Evolutionary conservation across 1,284 basidiomycete genomes (phyloP).

Genomic region (Trichosporon inkin): DNA sequence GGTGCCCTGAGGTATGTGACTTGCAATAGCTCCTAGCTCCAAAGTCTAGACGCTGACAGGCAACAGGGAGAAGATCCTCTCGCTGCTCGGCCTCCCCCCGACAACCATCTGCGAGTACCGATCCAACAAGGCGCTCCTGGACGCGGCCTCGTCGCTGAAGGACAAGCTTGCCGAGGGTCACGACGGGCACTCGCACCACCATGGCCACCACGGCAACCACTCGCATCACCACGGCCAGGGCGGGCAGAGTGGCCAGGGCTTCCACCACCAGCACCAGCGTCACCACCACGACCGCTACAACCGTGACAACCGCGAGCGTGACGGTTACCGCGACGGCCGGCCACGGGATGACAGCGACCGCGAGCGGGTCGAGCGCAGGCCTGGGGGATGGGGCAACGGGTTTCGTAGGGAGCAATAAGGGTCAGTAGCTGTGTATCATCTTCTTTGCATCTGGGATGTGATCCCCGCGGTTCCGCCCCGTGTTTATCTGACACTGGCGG

Average conservation of each 20-base stretch:
- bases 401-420: slow-evolving; percentile 23
- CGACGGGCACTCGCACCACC: slow-evolving; percentile 10
- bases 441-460: slow-evolving; percentile 3
- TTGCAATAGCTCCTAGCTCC: not conserved
- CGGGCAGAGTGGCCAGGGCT: not conserved
- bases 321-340: slow-evolving; percentile 1
- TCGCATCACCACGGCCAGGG: slow-evolving; percentile 8
- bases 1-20: slow-evolving; percentile 44
- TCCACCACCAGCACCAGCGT: slow-evolving; percentile 10
- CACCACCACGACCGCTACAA: slow-evolving; percentile 17
- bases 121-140: slow-evolving; percentile 47
- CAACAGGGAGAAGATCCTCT: slow-evolving; percentile 46
- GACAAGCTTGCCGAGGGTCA: slow-evolving; percentile 15
- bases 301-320: slow-evolving; percentile 15
- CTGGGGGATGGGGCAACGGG: slow-evolving; percentile 21
- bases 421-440: slow-evolving; percentile 3
- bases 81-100: slow-evolving; percentile 42
- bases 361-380: slow-evolving; percentile 11
- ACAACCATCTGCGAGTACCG: slow-evolving; percentile 49
- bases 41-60: slow-evolving; percentile 5
- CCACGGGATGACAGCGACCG: slow-evolving; percentile 18
- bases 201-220: not conserved
- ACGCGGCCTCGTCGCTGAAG: slow-evolving; percentile 32
- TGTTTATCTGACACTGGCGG: not conserved
- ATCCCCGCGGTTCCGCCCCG: not conserved